Evolutionary conservation across 2,329 filamentous ascomycete species (phyloP).

Genomic region (Esteya vermicola): DNA sequence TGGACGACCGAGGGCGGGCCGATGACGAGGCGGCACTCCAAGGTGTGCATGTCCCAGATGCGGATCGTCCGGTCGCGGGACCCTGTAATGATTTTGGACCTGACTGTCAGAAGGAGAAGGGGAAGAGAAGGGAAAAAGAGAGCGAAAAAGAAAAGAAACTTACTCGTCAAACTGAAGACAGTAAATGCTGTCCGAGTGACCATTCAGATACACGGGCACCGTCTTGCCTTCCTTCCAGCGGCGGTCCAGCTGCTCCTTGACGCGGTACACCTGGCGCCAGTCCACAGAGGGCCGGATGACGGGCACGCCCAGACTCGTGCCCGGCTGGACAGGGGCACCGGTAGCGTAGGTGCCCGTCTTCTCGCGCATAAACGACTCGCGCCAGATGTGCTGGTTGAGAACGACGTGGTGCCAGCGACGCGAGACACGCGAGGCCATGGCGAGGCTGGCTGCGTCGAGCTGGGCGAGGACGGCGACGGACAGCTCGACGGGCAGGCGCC

Average conservation of each 20-base stretch:
- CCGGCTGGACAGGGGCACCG: slow-evolving; percentile 34
- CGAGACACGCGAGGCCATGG: slow-evolving; percentile 34
- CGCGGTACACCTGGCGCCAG: slow-evolving; percentile 76
- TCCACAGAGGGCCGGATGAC: slow-evolving; percentile 47
- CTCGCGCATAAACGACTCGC: slow-evolving; percentile 47
- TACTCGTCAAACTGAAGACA: slow-evolving; percentile 97
- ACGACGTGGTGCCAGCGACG: slow-evolving; percentile 31
- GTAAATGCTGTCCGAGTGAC: slow-evolving; percentile 92
- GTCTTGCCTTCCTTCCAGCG: slow-evolving; percentile 72
- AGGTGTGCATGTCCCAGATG: slow-evolving; percentile 87
- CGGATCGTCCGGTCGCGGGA: slow-evolving; percentile 92
- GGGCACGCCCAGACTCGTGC: slow-evolving; percentile 43
- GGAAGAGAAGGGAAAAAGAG: slow-evolving; percentile 7
- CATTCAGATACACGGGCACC: slow-evolving; percentile 75
- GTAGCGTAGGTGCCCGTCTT: slow-evolving; percentile 48
- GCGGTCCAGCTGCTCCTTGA: slow-evolving; percentile 58
- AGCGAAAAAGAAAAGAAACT: slow-evolving; percentile 18
- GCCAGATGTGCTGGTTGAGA: slow-evolving; percentile 45
- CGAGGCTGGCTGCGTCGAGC: slow-evolving; percentile 38
- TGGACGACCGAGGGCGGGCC: slow-evolving; percentile 57
- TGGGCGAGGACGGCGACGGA: slow-evolving; percentile 43
- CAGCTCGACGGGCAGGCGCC: slow-evolving; percentile 39
- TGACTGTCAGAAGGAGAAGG: slow-evolving; percentile 19
- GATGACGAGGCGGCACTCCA: slow-evolving; percentile 73
- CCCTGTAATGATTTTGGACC: slow-evolving; percentile 89